Conservation (phyloP, 192 early-diverging fungal genomes). For the Entomortierella beljakovae region DNA sequence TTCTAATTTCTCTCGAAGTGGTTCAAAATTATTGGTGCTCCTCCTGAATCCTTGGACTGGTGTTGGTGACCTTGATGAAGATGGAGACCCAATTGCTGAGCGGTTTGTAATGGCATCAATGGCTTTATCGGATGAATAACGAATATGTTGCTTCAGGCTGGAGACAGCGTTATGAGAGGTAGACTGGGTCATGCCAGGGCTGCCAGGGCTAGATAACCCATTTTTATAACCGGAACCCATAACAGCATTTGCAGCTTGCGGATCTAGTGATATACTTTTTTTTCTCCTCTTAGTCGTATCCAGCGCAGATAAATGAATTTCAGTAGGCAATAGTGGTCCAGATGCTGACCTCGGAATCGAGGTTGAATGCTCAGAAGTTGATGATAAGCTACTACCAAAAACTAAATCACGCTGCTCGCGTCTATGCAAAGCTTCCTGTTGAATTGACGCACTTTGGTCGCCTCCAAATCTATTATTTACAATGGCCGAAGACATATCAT, state of each 20-base stretch:
- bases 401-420: conserved; percentile 35
- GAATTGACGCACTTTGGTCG: neutral
- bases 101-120: conserved; percentile 4
- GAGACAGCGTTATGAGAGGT: conserved; percentile 37
- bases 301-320: conserved; percentile 2
- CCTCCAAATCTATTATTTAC: conserved; percentile 22
- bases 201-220: conserved; percentile 17
- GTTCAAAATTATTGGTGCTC: conserved; percentile 20
- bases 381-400: conserved; percentile 18
- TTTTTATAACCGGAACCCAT: conserved; percentile 36
- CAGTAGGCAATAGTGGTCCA: conserved; percentile 11
- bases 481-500: conserved; percentile 13
- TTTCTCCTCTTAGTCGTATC: conserved; percentile 35
- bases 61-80: conserved; percentile 27
- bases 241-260: conserved; percentile 39
- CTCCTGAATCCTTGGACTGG: conserved; percentile 38
- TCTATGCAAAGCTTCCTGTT: conserved; percentile 13
- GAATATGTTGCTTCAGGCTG: conserved; percentile 25
- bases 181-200: conserved; percentile 34
- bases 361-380: conserved; percentile 15
- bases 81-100: conserved; percentile 14
- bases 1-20: conserved; percentile 32
- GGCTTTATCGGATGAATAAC: conserved; percentile 28
- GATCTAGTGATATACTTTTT: conserved; percentile 52
- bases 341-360: conserved; percentile 32